Conservation (phyloP, 768 basidiomycete species). For the Hortiboletus campestris region DNA sequence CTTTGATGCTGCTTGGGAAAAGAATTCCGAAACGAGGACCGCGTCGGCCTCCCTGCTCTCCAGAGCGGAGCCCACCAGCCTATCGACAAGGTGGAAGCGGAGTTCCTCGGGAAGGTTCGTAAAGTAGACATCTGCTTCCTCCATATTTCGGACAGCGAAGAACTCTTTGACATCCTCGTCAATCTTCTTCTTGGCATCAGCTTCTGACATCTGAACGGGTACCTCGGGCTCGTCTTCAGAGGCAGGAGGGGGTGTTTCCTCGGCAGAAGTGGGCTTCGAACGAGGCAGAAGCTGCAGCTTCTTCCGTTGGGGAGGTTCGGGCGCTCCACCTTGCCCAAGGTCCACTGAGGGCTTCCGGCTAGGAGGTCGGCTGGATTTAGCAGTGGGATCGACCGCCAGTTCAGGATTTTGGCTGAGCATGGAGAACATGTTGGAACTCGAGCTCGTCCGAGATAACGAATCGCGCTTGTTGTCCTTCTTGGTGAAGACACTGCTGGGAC, state of each 20-base stretch:
- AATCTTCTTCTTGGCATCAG: slow-evolving; percentile 71
- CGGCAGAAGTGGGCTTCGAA: slow-evolving; percentile 57
- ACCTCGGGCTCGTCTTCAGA: slow-evolving; percentile 51
- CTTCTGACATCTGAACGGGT: slow-evolving; percentile 55
- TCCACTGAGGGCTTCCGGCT: slow-evolving; percentile 54
- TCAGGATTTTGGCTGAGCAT: slow-evolving; percentile 71
- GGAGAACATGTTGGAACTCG: slow-evolving; percentile 84
- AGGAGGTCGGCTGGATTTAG: slow-evolving; percentile 51
- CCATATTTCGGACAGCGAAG: slow-evolving; percentile 77
- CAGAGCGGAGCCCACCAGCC: slow-evolving; percentile 69
- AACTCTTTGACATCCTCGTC: slow-evolving; percentile 83
- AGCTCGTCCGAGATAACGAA: slow-evolving; percentile 75
- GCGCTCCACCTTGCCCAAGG: slow-evolving; percentile 41
- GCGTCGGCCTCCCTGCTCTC: slow-evolving; percentile 83
- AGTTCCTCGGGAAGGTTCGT: slow-evolving; percentile 63
- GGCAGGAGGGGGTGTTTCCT: slow-evolving; percentile 42
- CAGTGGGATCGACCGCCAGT: slow-evolving; percentile 48
- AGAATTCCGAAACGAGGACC: slow-evolving; percentile 72
- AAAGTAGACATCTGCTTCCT: slow-evolving; percentile 89
- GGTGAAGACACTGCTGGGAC: slow-evolving; percentile 81
- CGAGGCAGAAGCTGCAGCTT: slow-evolving; percentile 76
- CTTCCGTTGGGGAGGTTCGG: slow-evolving; percentile 58
- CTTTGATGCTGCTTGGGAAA: slow-evolving; percentile 60
- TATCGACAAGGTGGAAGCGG: slow-evolving; percentile 67
- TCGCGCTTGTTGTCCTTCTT: slow-evolving; percentile 71